Base-by-base conservation (phyloP, 179 eudicot species). In the Vitellaria paradoxa region DNA sequence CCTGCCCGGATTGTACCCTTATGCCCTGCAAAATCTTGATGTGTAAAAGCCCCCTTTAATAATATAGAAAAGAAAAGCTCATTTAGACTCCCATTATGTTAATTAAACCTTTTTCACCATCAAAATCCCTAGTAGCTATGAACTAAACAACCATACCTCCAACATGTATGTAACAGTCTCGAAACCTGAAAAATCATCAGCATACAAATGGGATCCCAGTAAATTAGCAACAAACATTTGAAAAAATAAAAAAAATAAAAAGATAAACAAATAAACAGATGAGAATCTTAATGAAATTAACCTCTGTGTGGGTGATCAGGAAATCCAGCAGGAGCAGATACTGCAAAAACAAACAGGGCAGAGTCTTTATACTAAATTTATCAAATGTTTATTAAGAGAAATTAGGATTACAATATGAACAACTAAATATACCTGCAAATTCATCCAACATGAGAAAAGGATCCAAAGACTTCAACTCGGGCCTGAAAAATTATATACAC, bases 281-380 rank as follows among this genome's bases (percentile, higher is more conserved):
- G n/a, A n/a, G 46, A 15, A 52, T 17, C 13, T 46, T 13, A 18
- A 24, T 71, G n/a, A 69, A 52, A 7, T 12, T 7, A 50, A 94
- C 98, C 99, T 91, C 99, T 83, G 77, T 95, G 99, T 26, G 99
- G 98, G 79, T 95, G 99, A 80, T 95, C 99, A 49, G 99, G 98
- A 82, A 95, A 95, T 74, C 99, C 99, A 89, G 93, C 98, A 40
- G 99, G 99, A 42, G 87, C 83, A 72, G 97, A 73, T 81, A 91
- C 99, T 95, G 97, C 77, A 88, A 59, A 13, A 52, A 12, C 50
- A 77, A 70, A 80, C 18, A 61, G 4, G 26, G 62, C 6, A 26
- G 37, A 75, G 26, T 23, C 9, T 56, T 59, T 5, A 75, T 4
- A 68, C 26, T 61, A 23, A 63, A 46, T 72, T 26, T 42, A 70